Evolutionary conservation across 352 stramenopile species (phyloP).

Genomic region (Pythium pyrilobum): DNA sequence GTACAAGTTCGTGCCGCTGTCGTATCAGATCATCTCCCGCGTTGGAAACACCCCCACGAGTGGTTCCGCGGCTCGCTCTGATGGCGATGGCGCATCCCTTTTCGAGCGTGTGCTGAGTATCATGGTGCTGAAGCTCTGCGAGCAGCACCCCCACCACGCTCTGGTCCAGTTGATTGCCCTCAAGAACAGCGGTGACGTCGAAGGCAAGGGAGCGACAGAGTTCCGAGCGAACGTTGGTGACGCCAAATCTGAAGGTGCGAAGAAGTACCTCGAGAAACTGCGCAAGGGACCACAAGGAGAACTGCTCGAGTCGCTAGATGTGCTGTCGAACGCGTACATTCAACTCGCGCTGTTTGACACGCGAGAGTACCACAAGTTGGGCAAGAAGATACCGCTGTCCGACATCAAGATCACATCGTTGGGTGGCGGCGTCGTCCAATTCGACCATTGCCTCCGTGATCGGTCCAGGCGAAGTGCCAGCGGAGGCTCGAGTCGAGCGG

Average conservation of each 20-base stretch:
- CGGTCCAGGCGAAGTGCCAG: conserved; percentile 28
- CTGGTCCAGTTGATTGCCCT: conserved; percentile 95
- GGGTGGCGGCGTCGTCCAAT: conserved; percentile 26
- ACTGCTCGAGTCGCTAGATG: conserved; percentile 71
- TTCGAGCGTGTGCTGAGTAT: conserved; percentile 87
- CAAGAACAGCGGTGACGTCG: conserved; percentile 90
- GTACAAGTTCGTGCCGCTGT: conserved; percentile 96
- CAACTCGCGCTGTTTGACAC: conserved; percentile 81
- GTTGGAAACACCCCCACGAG: conserved; percentile 54
- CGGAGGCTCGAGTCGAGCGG: conserved; percentile 20
- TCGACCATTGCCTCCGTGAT: conserved; percentile 72
- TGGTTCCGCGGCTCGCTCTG: not conserved
- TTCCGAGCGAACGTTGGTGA: conserved; percentile 83
- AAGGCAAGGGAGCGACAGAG: conserved; percentile 67
- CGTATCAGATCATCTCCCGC: conserved; percentile 97
- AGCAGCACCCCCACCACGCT: conserved; percentile 95
- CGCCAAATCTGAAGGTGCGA: conserved; percentile 61
- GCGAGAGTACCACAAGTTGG: conserved; percentile 55
- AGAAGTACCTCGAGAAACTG: conserved; percentile 54
- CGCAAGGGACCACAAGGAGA: conserved; percentile 44
- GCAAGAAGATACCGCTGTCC: conserved; percentile 70
- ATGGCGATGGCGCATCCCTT: not conserved
- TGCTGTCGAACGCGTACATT: conserved; percentile 68
- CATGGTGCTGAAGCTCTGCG: conserved; percentile 91
- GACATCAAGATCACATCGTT: conserved; percentile 46